These are phyloP conservation scores for Dothistroma septosporum DNA, from an alignment of 2,329 filamentous ascomycete genomes.

Conservation along the genomic window DNA sequence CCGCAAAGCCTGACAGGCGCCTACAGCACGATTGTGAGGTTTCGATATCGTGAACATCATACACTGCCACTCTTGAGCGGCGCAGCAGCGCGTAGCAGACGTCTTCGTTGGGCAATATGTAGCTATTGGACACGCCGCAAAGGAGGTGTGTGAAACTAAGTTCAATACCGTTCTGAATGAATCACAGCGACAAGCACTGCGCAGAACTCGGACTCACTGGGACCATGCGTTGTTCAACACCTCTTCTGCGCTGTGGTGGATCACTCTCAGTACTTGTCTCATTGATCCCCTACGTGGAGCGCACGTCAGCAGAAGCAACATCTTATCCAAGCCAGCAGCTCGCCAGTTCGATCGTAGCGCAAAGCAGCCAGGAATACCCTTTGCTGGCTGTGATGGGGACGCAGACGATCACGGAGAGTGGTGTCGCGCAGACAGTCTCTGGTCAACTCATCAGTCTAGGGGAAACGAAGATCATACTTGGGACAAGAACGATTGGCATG, in stretches of 20 bases:
- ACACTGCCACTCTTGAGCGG: conserved; percentile 3
- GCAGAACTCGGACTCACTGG: no score
- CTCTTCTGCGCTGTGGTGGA: no score
- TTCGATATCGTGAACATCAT: not conserved
- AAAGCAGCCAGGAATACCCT: not conserved
- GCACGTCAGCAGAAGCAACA: no score
- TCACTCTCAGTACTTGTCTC: no score
- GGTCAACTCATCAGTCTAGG: not conserved
- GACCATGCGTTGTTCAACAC: no score
- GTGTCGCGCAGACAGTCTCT: not conserved
- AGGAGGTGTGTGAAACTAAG: not conserved
- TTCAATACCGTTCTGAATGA: no score
- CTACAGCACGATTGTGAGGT: not conserved
- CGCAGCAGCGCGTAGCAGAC: conserved; percentile 10
- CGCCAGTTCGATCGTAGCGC: no score
- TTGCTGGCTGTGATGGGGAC: not conserved
- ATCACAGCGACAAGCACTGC: no score
- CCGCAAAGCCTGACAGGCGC: not conserved
- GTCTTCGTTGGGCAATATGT: not conserved
- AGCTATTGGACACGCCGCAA: not conserved
- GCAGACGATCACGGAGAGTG: not conserved
- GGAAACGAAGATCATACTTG: not conserved
- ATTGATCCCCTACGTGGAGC: no score
- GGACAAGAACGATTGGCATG: no score
- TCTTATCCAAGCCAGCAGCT: no score